These are phyloP conservation scores for Neospermospora avenae DNA, from an alignment of 2,329 filamentous ascomycete species.

Conservation along the genomic window DNA sequence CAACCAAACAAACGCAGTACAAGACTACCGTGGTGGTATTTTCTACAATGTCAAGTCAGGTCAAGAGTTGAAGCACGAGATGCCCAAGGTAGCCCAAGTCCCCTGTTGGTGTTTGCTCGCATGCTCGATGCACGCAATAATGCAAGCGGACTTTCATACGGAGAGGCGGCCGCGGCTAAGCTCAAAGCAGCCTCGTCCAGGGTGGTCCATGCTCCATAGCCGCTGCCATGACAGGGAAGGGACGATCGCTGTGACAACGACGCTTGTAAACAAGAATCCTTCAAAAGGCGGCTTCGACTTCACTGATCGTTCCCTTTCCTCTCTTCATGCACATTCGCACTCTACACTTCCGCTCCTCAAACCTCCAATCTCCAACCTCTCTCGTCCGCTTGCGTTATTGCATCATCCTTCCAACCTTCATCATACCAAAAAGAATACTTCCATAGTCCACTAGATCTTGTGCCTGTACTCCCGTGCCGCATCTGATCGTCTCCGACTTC, in stretches of 20 bases:
- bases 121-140: too few relatives aligned
- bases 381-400: conserved; percentile 26
- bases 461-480: conserved; percentile 38
- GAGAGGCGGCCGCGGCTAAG: neutral
- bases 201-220: neutral
- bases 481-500: conserved; percentile 49
- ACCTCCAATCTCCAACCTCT: conserved; percentile 24
- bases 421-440: conserved; percentile 27
- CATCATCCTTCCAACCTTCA: conserved; percentile 25
- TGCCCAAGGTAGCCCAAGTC: neutral
- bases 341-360: conserved; percentile 32
- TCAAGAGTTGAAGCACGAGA: neutral
- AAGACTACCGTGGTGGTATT: too few relatives aligned
- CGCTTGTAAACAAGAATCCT: conserved; percentile 15
- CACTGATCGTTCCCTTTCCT: conserved; percentile 23
- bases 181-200: neutral
- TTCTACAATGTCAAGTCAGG: neutral
- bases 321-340: conserved; percentile 30
- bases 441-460: conserved; percentile 45
- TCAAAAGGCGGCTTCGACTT: neutral
- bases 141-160: too few relatives aligned
- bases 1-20: too few relatives aligned
- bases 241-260: conserved; percentile 13
- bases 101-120: neutral
- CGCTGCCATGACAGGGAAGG: neutral